phyloP scores from a whole-genome alignment of 192 early-diverging fungal species.

The Rhizoclosmatium globosum region DNA sequence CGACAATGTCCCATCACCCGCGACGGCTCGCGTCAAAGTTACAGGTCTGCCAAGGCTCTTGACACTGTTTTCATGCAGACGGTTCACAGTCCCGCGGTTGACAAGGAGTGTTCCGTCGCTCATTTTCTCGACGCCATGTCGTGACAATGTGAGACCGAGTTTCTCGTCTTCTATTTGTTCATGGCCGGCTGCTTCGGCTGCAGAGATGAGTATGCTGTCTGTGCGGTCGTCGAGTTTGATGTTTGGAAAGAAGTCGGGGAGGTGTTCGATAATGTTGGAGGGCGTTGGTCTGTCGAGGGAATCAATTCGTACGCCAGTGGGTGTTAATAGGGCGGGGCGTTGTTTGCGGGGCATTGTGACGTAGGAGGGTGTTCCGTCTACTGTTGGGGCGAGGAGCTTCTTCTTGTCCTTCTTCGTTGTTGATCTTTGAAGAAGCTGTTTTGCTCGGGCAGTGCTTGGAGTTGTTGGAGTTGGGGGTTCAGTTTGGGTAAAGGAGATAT shows the following conservation, averaged over 20 bases:
- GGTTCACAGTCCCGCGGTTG: too few relatives aligned
- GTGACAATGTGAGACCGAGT: too few relatives aligned
- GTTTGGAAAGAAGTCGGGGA: slow-evolving; percentile 7
- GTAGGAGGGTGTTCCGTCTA: not conserved
- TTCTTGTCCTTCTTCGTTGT: not conserved
- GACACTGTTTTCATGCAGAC: too few relatives aligned
- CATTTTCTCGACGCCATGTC: too few relatives aligned
- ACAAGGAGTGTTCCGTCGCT: too few relatives aligned
- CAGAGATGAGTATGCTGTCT: too few relatives aligned
- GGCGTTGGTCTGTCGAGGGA: not conserved
- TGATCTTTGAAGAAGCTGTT: not conserved
- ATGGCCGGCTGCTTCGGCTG: too few relatives aligned
- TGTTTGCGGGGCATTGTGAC: not conserved
- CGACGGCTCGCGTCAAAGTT: too few relatives aligned
- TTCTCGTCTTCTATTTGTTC: too few relatives aligned
- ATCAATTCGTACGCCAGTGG: not conserved
- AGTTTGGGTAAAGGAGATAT: not conserved
- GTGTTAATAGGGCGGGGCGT: not conserved
- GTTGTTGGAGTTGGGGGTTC: not conserved
- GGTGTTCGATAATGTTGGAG: slow-evolving; percentile 1
- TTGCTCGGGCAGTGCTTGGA: not conserved
- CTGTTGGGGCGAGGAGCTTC: not conserved
- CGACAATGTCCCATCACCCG: too few relatives aligned
- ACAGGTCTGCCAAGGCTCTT: too few relatives aligned
- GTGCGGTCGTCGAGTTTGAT: not conserved